Percentiles rank a stretch among this genome's conserved stretches.
Conservation (phyloP, 73 alveolate genomes). For the Stentor coeruleus region DNA sequence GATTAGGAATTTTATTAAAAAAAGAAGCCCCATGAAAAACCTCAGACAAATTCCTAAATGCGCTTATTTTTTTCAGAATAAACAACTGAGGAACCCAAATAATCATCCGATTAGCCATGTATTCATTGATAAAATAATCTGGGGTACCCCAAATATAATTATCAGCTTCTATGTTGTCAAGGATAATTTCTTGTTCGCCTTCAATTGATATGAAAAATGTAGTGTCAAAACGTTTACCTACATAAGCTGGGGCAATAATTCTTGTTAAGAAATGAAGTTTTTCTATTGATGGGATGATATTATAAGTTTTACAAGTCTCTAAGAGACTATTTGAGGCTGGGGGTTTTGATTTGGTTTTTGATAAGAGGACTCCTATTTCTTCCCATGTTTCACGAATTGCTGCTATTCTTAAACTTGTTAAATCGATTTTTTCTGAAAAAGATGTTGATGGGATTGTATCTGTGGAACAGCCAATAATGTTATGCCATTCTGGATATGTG, state of each 20-base stretch:
- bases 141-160: slow-evolving; percentile 2
- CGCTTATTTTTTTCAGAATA: neutral
- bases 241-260: neutral
- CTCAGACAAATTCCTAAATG: neutral
- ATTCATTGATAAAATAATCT: neutral
- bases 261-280: slow-evolving; percentile 1
- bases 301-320: neutral
- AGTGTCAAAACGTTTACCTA: slow-evolving; percentile 9
- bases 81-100: neutral
- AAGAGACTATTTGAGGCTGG: neutral
- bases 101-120: neutral
- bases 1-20: neutral
- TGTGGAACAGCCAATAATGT: neutral
- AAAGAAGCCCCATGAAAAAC: neutral
- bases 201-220: neutral
- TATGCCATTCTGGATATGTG: neutral
- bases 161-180: neutral
- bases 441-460: neutral
- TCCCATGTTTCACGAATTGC: slow-evolving; percentile 23
- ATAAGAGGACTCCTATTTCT: neutral
- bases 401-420: neutral
- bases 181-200: neutral
- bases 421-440: neutral
- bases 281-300: neutral
- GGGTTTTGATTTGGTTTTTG: neutral